Evolutionary conservation across 2,329 filamentous ascomycete species (phyloP).

Genomic region (Helminthosporium solani): DNA sequence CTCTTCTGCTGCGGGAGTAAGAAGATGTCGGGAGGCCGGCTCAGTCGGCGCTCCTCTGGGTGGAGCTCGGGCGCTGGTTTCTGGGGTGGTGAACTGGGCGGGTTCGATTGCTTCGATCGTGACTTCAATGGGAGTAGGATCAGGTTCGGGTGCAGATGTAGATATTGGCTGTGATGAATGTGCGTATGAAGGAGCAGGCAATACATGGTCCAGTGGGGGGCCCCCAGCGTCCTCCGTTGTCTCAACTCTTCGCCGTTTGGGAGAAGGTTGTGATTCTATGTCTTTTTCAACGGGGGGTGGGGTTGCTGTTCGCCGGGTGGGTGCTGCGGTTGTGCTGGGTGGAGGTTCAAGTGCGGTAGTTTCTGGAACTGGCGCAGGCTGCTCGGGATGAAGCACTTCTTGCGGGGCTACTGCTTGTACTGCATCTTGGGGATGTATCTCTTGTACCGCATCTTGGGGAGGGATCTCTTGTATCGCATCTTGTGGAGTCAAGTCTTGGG

Average conservation of each 20-base stretch:
- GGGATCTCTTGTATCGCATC: slow-evolving; percentile 3
- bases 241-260: slow-evolving; percentile 25
- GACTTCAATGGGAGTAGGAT: too few species aligned
- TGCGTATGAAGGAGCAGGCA: too few species aligned
- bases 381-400: not conserved
- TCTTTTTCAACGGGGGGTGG: slow-evolving; percentile 13
- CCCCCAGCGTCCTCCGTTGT: slow-evolving; percentile 2
- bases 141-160: not conserved
- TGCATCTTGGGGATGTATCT: too few species aligned
- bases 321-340: slow-evolving; percentile 2
- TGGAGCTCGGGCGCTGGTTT: not conserved
- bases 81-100: not conserved
- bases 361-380: not conserved
- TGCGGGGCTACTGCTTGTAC: too few species aligned
- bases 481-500: slow-evolving; percentile 19
- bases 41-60: not conserved
- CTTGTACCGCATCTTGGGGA: not conserved
- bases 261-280: slow-evolving; percentile 13
- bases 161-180: not conserved
- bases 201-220: not conserved
- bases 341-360: not conserved
- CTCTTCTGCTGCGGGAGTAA: not conserved
- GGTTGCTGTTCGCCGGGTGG: slow-evolving; percentile 1
- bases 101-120: too few species aligned
- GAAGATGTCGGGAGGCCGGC: too few species aligned